Conservation (phyloP, 257 asterid genomes). For the Solanum sejunctum region DNA sequence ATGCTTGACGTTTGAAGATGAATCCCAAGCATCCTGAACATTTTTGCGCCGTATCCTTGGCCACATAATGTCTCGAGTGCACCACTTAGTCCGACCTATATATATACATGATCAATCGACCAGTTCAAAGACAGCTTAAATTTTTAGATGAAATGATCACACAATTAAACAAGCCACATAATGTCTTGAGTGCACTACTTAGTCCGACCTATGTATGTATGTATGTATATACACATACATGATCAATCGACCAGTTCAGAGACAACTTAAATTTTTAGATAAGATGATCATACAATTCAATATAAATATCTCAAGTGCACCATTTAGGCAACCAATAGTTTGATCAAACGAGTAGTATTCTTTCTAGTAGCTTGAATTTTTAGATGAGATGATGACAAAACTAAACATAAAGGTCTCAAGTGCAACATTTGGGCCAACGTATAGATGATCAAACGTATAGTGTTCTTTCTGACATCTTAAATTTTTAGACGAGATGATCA, state of each 20-base stretch:
- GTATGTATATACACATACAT: no score
- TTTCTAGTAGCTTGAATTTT: background rate
- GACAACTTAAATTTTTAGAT: no score
- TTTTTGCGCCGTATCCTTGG: constrained; percentile 65
- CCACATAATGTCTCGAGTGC: constrained; percentile 88
- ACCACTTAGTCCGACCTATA: constrained; percentile 74
- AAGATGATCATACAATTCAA: no score
- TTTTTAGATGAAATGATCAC: background rate
- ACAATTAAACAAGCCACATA: constrained; percentile 12
- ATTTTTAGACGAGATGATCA: no score
- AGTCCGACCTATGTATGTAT: constrained; percentile 30
- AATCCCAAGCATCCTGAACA: constrained; percentile 43
- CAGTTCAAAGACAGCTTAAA: background rate
- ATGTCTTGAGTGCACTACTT: constrained; percentile 73
- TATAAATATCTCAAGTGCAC: no score
- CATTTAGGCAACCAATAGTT: no score
- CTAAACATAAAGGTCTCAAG: constrained; percentile 49
- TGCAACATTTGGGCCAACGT: constrained; percentile 68
- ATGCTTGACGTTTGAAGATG: constrained; percentile 64
- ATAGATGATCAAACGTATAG: background rate
- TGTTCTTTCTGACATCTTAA: no score
- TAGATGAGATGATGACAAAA: background rate
- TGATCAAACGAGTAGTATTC: background rate
- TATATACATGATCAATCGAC: background rate
- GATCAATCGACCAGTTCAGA: no score